phyloP scores from a whole-genome alignment of 805 yeast genomes.

The Yamadazyma phyllophila region DNA sequence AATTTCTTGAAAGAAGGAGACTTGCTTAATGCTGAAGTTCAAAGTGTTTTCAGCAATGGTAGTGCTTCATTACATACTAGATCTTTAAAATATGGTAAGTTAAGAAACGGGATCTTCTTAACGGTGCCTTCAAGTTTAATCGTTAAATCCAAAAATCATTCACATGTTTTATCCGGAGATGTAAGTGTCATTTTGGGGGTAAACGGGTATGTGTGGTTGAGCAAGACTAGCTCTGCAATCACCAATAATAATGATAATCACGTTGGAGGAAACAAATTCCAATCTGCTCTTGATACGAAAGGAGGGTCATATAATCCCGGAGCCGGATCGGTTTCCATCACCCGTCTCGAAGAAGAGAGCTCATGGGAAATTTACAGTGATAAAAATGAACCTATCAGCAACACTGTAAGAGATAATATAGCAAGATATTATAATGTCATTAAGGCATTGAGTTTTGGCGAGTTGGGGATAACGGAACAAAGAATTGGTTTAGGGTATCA shows the following conservation, averaged over 20 bases:
- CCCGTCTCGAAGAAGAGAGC: constrained; percentile 87
- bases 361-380: constrained; percentile 96
- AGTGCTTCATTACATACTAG: constrained; percentile 93
- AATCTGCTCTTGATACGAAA: constrained; percentile 37
- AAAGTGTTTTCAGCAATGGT: constrained; percentile 84
- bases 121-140: constrained; percentile 81
- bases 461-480: constrained; percentile 81
- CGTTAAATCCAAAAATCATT: constrained; percentile 82
- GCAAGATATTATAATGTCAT: constrained; percentile 84
- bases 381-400: constrained; percentile 70
- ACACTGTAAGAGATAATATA: constrained; percentile 65
- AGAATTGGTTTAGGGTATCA: constrained; percentile 83
- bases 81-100: constrained; percentile 90
- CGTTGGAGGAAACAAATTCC: constrained; percentile 29
- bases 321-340: constrained; percentile 63
- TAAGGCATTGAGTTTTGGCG: constrained; percentile 76
- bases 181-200: constrained; percentile 89
- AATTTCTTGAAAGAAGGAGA: constrained; percentile 93
- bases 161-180: constrained; percentile 90
- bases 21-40: constrained; percentile 92
- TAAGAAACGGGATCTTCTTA: constrained; percentile 84
- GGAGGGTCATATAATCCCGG: constrained; percentile 51
- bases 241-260: constrained; percentile 15
- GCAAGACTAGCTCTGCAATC: constrained; percentile 50
- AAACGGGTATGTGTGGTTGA: constrained; percentile 91